These are phyloP conservation scores for Cercospora canescens DNA, from an alignment of 2,329 filamentous ascomycete genomes.

Conservation along the genomic window DNA sequence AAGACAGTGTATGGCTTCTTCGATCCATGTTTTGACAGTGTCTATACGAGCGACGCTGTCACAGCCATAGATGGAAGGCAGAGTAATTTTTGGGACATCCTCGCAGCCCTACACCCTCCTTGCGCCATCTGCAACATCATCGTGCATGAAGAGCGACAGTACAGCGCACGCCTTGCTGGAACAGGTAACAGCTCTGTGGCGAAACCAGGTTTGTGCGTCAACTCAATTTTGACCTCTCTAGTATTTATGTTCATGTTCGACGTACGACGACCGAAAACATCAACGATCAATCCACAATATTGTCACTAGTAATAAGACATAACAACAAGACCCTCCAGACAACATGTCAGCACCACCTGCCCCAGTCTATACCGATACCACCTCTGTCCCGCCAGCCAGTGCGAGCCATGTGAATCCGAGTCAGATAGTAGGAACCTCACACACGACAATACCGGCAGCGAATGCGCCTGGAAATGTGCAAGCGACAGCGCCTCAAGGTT, in stretches of 20 bases:
- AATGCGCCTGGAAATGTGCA: background rate
- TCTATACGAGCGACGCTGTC: background rate
- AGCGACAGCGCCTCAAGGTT: background rate
- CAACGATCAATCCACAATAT: background rate
- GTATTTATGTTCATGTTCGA: background rate
- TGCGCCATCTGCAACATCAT: slow-evolving; percentile 1
- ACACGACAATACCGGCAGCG: background rate
- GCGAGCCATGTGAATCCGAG: background rate
- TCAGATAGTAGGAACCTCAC: background rate
- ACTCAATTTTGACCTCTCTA: background rate
- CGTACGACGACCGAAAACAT: background rate
- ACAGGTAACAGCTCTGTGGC: background rate
- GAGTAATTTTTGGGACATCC: background rate
- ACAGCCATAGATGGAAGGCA: background rate
- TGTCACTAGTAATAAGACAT: background rate
- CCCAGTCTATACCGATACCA: background rate
- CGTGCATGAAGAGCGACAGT: background rate
- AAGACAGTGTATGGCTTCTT: background rate
- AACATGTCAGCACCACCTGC: background rate
- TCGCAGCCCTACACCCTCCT: background rate
- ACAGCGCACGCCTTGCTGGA: background rate
- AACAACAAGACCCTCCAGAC: background rate
- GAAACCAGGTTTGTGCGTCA: background rate
- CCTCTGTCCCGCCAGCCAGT: background rate
- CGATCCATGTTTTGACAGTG: background rate